Percentiles rank a stretch among this genome's conserved stretches.
Evolutionary conservation across 805 yeast genomes (phyloP).

Genomic region (Pichia thaimueangensis): DNA sequence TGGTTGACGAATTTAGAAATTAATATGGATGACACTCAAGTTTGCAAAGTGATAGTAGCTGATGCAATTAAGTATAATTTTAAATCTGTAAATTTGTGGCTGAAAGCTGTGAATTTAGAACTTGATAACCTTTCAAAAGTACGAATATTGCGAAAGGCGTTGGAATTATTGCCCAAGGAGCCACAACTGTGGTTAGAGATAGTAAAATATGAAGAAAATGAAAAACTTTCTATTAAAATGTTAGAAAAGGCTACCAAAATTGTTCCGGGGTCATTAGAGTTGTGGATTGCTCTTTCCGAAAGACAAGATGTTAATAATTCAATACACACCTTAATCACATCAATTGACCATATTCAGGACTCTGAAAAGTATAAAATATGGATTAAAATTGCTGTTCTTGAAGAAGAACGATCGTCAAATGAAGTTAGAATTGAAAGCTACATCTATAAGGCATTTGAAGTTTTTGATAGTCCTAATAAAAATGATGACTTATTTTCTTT

Average conservation of each 20-base stretch:
- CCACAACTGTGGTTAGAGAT: slow-evolving; percentile 64
- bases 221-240: slow-evolving; percentile 44
- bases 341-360: slow-evolving; percentile 46
- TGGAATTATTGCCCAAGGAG: slow-evolving; percentile 55
- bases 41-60: slow-evolving; percentile 53
- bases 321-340: slow-evolving; percentile 47
- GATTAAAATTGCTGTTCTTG: slow-evolving; percentile 64
- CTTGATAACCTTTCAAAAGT: slow-evolving; percentile 45
- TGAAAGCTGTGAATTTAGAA: slow-evolving; percentile 63
- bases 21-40: slow-evolving; percentile 37
- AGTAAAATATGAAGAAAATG: slow-evolving; percentile 51
- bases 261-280: slow-evolving; percentile 54
- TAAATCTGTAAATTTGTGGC: slow-evolving; percentile 62
- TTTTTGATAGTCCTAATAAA: slow-evolving; percentile 26
- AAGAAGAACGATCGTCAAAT: slow-evolving; percentile 44
- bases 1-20: slow-evolving; percentile 80
- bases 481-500: slow-evolving; percentile 48
- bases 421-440: slow-evolving; percentile 42
- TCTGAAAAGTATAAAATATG: slow-evolving; percentile 46
- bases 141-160: slow-evolving; percentile 60
- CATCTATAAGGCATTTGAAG: slow-evolving; percentile 39
- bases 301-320: slow-evolving; percentile 43
- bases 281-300: slow-evolving; percentile 59
- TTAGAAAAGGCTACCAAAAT: slow-evolving; percentile 61
- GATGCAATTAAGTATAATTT: slow-evolving; percentile 58